These are phyloP conservation scores for Bruguiera hainesii DNA, from an alignment of 441 rosid genomes.

Conservation along the genomic window DNA sequence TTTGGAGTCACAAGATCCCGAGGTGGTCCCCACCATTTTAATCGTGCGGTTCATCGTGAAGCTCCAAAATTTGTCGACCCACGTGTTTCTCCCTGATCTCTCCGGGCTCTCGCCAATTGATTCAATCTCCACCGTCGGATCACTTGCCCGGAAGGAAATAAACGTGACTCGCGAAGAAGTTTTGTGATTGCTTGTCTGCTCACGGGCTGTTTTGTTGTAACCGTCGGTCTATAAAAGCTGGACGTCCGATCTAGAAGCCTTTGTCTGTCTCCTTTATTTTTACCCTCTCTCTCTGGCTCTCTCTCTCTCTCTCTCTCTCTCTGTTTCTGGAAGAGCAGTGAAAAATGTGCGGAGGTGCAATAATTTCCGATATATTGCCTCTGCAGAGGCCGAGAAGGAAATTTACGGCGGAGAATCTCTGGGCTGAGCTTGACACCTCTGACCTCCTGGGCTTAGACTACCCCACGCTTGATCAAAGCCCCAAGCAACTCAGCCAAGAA, in stretches of 20 bases:
- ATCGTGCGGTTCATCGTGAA: too few relatives aligned
- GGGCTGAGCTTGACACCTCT: slow-evolving; percentile 66
- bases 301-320: neutral
- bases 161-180: neutral
- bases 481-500: slow-evolving; percentile 18
- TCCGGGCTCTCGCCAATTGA: neutral
- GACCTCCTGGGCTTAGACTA: slow-evolving; percentile 41
- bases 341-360: slow-evolving; percentile 72
- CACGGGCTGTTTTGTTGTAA: neutral
- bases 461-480: slow-evolving; percentile 19
- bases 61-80: too few relatives aligned
- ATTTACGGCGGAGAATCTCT: slow-evolving; percentile 45
- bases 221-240: slow-evolving; percentile 2
- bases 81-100: neutral
- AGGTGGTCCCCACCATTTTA: too few relatives aligned
- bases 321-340: neutral
- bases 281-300: neutral
- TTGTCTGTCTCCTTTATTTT: too few relatives aligned
- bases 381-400: slow-evolving; percentile 46
- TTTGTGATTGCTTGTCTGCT: neutral
- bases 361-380: slow-evolving; percentile 41
- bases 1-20: too few relatives aligned
- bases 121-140: neutral
- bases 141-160: neutral
- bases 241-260: too few relatives aligned